Conservation (phyloP, 768 basidiomycete genomes). For the Rhizopogon vinicolor region DNA sequence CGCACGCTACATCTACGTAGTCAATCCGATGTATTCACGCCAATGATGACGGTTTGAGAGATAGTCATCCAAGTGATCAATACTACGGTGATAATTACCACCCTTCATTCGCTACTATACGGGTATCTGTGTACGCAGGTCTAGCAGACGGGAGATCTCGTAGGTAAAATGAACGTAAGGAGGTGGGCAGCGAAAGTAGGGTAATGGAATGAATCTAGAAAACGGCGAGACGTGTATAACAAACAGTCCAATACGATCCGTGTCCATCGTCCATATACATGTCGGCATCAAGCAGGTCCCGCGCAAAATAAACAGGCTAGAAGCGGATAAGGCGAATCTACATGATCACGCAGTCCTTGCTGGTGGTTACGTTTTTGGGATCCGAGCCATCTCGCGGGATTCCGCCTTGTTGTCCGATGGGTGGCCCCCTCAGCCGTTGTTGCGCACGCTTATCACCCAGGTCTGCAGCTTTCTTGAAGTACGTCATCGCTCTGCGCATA, state of each 20-base stretch:
- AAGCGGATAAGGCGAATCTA: slow-evolving; percentile 22
- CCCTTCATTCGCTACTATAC: background rate
- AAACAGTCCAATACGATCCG: background rate
- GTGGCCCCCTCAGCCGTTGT: slow-evolving; percentile 70
- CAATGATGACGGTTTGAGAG: no score
- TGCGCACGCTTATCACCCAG: slow-evolving; percentile 91
- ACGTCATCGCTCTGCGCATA: slow-evolving; percentile 55
- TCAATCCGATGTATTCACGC: no score
- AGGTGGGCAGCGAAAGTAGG: background rate
- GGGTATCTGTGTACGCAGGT: background rate
- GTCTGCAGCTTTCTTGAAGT: slow-evolving; percentile 89
- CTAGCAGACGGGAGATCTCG: no score
- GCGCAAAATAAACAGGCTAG: background rate
- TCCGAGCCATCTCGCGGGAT: slow-evolving; percentile 52
- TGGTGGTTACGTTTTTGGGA: slow-evolving; percentile 50
- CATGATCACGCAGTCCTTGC: slow-evolving; percentile 88
- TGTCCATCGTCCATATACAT: slow-evolving; percentile 1
- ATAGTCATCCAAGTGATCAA: background rate
- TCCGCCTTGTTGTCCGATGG: slow-evolving; percentile 53
- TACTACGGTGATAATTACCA: background rate
- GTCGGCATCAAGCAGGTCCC: background rate
- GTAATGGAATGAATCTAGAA: background rate
- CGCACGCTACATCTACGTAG: no score
- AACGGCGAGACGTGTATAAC: background rate
- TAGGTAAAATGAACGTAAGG: background rate